Evolutionary conservation across 805 yeast genomes (phyloP).

Genomic region (Lipomyces sp.): DNA sequence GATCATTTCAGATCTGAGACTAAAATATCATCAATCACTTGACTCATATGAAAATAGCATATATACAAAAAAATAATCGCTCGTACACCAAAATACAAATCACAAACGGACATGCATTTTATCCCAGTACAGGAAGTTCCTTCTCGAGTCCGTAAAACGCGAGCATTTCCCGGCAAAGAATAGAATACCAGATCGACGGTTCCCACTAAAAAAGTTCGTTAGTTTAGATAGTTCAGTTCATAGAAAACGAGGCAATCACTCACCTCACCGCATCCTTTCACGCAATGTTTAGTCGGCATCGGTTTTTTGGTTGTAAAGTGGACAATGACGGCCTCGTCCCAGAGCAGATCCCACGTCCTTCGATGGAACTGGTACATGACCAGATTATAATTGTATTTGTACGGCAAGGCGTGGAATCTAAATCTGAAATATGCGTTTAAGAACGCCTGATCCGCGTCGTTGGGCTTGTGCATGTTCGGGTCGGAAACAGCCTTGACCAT

Average conservation of each 20-base stretch:
- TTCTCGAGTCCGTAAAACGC: constrained; percentile 29
- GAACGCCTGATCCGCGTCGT: constrained; percentile 34
- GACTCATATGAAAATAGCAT: background rate
- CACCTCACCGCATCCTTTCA: constrained; percentile 28
- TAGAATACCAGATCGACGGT: constrained; percentile 31
- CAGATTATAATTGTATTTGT: constrained; percentile 32
- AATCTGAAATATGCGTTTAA: constrained; percentile 29
- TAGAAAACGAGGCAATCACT: background rate
- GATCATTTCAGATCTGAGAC: too few species aligned
- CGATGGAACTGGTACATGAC: constrained; percentile 29
- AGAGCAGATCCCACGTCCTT: constrained; percentile 29
- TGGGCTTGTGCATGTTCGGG: constrained; percentile 33
- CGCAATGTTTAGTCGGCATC: constrained; percentile 19
- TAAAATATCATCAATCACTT: too few species aligned
- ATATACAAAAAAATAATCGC: too few species aligned
- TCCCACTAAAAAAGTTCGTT: constrained; percentile 18
- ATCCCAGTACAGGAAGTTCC: constrained; percentile 29
- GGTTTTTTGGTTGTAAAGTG: constrained; percentile 33
- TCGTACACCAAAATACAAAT: background rate
- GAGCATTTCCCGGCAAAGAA: constrained; percentile 31
- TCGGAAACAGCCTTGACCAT: constrained; percentile 31
- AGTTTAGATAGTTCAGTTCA: background rate
- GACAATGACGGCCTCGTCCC: constrained; percentile 32
- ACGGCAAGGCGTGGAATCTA: constrained; percentile 30
- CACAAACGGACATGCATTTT: too few species aligned